A percentile compares a stretch with the other conserved stretches of the same genome.
Conservation (phyloP, 441 rosid genomes). For the Erodium texanum region DNA sequence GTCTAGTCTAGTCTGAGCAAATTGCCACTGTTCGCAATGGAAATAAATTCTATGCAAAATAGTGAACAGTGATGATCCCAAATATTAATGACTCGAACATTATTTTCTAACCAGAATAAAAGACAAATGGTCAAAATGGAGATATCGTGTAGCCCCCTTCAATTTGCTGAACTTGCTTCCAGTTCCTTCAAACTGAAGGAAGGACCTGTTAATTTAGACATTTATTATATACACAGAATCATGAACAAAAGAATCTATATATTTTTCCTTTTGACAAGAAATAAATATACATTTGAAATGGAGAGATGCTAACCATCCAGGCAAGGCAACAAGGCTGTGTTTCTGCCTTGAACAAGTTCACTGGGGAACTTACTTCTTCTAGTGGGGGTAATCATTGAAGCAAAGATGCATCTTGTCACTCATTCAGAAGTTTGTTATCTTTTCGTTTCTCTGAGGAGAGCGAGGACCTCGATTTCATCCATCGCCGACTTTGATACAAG, state of each 20-base stretch:
- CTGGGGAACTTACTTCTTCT: background rate
- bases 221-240: background rate
- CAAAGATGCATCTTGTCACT: constrained; percentile 8
- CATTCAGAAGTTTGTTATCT: constrained; percentile 22
- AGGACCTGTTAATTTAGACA: background rate
- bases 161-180: background rate
- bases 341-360: background rate
- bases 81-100: too few species aligned
- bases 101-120: background rate
- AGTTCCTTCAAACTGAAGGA: background rate
- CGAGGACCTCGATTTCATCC: constrained; percentile 53
- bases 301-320: background rate
- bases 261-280: background rate
- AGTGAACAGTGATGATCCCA: constrained; percentile 15
- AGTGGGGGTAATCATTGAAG: background rate
- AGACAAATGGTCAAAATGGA: background rate
- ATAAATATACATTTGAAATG: background rate
- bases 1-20: too few species aligned
- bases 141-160: background rate
- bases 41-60: too few species aligned
- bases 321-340: background rate
- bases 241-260: background rate
- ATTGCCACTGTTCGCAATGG: too few species aligned
- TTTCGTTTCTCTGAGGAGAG: constrained; percentile 52
- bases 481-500: constrained; percentile 53